Percentiles rank a stretch among this genome's conserved stretches.
phyloP scores from a whole-genome alignment of 1,284 basidiomycete species.

The Baeospora myosura region DNA sequence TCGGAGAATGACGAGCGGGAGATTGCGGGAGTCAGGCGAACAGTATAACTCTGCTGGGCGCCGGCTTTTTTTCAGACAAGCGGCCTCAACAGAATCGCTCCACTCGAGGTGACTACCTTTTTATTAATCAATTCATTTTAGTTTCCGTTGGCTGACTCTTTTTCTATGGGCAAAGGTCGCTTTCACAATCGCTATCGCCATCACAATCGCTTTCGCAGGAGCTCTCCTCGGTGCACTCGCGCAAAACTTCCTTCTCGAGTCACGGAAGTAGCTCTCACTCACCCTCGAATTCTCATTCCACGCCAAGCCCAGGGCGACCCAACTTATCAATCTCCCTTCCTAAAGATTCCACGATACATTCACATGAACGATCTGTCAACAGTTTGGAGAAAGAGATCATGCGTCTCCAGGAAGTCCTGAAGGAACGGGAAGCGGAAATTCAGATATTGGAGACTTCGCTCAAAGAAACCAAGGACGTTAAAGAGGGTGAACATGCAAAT shows the following conservation, averaged over 20 bases:
- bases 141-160: conserved; percentile 13
- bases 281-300: conserved; percentile 38
- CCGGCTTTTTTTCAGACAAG: conserved; percentile 78
- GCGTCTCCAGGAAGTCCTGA: conserved; percentile 82
- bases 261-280: conserved; percentile 61
- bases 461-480: conserved; percentile 36
- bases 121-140: conserved; percentile 4
- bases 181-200: conserved; percentile 81
- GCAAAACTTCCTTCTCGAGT: conserved; percentile 71
- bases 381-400: conserved; percentile 91
- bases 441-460: conserved; percentile 64
- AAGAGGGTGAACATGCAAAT: conserved; percentile 16
- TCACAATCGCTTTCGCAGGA: conserved; percentile 93
- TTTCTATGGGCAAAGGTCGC: conserved; percentile 64
- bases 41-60: conserved; percentile 42
- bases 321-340: conserved; percentile 59
- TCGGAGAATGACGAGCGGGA: conserved; percentile 43
- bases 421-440: conserved; percentile 85
- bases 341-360: conserved; percentile 25
- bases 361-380: conserved; percentile 62
- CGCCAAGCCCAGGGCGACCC: conserved; percentile 31
- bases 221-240: conserved; percentile 83
- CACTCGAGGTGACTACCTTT: conserved; percentile 57
- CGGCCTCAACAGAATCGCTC: conserved; percentile 76
- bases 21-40: conserved; percentile 44